phyloP scores from a whole-genome alignment of 1,284 basidiomycete species.

The Ganoderma lucidum region DNA sequence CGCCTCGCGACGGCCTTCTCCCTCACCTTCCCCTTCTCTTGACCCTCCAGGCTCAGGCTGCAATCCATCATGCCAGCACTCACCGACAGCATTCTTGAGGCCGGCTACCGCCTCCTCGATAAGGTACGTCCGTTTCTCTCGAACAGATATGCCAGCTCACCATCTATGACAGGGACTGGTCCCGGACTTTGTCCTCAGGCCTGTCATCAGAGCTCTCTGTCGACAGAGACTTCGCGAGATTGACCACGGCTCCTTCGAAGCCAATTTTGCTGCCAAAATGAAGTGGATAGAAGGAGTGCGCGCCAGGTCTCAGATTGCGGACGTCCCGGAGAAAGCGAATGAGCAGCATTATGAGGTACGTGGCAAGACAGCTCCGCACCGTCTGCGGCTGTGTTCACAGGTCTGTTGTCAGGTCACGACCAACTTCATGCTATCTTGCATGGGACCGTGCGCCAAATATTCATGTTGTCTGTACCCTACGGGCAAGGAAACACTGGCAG shows the following conservation, averaged over 20 bases:
- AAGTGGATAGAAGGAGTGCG: slow-evolving; percentile 63
- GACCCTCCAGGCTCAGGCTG: background rate
- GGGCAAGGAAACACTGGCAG: slow-evolving; percentile 68
- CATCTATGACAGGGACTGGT: slow-evolving; percentile 54
- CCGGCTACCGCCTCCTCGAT: slow-evolving; percentile 41
- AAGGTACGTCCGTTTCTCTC: slow-evolving; percentile 30
- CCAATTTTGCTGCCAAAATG: slow-evolving; percentile 76
- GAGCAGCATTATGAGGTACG: slow-evolving; percentile 82
- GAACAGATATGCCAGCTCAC: background rate
- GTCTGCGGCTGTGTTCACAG: background rate
- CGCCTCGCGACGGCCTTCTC: background rate
- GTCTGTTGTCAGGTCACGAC: slow-evolving; percentile 63
- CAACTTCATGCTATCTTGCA: slow-evolving; percentile 69
- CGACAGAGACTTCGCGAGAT: slow-evolving; percentile 70
- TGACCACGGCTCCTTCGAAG: slow-evolving; percentile 65
- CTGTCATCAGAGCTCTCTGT: slow-evolving; percentile 65
- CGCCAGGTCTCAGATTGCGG: slow-evolving; percentile 65
- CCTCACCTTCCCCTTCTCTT: background rate
- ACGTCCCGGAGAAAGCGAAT: slow-evolving; percentile 76
- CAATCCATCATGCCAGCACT: slow-evolving; percentile 20
- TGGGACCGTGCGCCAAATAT: slow-evolving; percentile 73
- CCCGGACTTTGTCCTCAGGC: slow-evolving; percentile 70
- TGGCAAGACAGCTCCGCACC: background rate
- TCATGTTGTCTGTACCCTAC: slow-evolving; percentile 78
- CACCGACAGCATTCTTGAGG: slow-evolving; percentile 27